Evolutionary conservation across 164 flowering plant genomes (phyloP).

Genomic region (Stephania yunnanensis): DNA sequence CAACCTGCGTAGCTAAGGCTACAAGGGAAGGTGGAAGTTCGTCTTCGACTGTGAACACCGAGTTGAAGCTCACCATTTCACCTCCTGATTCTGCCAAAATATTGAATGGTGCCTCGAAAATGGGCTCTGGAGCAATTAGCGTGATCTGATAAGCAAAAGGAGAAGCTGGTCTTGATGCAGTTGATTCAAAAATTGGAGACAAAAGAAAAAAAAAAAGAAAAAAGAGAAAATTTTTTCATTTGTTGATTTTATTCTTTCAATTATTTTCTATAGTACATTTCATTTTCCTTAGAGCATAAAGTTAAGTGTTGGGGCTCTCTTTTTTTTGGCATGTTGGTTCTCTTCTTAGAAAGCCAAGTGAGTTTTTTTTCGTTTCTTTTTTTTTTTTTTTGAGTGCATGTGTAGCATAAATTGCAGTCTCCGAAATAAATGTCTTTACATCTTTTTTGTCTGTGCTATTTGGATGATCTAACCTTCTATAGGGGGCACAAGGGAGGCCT

Average conservation of each 20-base stretch:
- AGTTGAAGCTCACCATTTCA: conserved; percentile 18
- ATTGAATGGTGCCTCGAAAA: conserved; percentile 4
- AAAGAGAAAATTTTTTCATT: neutral
- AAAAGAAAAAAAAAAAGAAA: neutral
- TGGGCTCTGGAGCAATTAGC: conserved; percentile 9
- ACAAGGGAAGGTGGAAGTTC: neutral
- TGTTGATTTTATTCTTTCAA: neutral
- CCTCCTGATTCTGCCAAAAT: conserved; percentile 9
- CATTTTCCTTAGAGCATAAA: neutral
- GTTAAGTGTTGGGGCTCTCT: neutral
- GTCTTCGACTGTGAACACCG: conserved; percentile 8
- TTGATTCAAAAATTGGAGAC: neutral
- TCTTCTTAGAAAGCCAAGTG: too few species aligned
- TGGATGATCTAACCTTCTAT: too few species aligned
- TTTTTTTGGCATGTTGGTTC: too few species aligned
- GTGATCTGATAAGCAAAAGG: conserved; percentile 14
- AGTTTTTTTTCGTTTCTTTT: too few species aligned
- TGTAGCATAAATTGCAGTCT: too few species aligned
- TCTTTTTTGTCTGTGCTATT: too few species aligned
- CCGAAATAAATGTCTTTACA: too few species aligned
- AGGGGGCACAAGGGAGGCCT: too few species aligned
- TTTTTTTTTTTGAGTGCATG: too few species aligned
- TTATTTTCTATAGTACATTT: neutral
- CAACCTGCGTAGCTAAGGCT: neutral
- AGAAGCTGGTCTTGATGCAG: neutral